Evolutionary conservation across 768 basidiomycete species (phyloP).

Genomic region (Kwoniella dendrophila): DNA sequence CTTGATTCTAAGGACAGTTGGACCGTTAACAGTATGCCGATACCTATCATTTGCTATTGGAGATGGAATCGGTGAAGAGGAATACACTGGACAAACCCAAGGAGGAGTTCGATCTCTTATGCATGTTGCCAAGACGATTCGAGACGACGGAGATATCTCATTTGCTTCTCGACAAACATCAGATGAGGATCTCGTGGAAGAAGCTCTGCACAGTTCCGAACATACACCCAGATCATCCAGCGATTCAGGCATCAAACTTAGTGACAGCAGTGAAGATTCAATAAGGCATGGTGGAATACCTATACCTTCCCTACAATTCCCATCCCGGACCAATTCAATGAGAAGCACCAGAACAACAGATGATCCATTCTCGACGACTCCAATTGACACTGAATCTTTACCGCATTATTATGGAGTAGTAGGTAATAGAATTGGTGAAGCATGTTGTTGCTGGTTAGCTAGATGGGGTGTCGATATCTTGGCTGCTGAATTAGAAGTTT

Average conservation of each 20-base stretch:
- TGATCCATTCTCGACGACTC: conserved; percentile 15
- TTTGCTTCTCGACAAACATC: conserved; percentile 2
- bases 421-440: conserved; percentile 88
- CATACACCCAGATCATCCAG: conserved; percentile 20
- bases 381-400: conserved; percentile 8
- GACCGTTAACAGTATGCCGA: conserved; percentile 72
- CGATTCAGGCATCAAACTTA: conserved; percentile 22
- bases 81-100: conserved; percentile 60
- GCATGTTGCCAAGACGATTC: conserved; percentile 10
- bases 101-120: conserved; percentile 32
- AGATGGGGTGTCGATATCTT: conserved; percentile 84
- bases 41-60: conserved; percentile 85
- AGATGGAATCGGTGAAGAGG: conserved; percentile 61
- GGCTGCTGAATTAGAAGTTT: conserved; percentile 60
- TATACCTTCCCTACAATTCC: conserved; percentile 12
- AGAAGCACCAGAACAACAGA: conserved; percentile 1
- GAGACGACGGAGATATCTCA: neutral
- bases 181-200: conserved; percentile 25
- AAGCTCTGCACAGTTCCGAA: neutral
- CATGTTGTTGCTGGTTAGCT: conserved; percentile 81
- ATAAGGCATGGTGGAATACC: conserved; percentile 6
- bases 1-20: conserved; percentile 70
- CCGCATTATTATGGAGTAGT: conserved; percentile 78
- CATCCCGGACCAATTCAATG: conserved; percentile 19
- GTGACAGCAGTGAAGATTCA: conserved; percentile 8